These are phyloP conservation scores for Grammothele lineata DNA, from an alignment of 768 basidiomycete genomes.

Conservation along the genomic window DNA sequence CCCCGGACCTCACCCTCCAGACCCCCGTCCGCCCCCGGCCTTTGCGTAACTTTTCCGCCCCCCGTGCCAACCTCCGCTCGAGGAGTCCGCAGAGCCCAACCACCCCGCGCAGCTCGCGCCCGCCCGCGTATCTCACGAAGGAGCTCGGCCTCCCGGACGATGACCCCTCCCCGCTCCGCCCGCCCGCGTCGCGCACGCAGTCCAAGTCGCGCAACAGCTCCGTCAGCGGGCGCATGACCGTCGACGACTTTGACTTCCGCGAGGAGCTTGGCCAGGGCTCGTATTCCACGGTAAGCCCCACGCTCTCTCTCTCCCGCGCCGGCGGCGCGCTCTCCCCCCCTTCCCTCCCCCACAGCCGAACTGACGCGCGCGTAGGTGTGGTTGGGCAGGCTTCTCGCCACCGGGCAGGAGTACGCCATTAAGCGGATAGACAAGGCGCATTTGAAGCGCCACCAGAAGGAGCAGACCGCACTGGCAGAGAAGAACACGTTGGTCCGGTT, in stretches of 20 bases:
- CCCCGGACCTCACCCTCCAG: slow-evolving; percentile 35
- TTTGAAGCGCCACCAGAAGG: slow-evolving; percentile 73
- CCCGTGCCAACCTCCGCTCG: slow-evolving; percentile 38
- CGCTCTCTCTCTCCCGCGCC: neutral
- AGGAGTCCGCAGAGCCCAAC: slow-evolving; percentile 45
- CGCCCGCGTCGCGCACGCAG: slow-evolving; percentile 25
- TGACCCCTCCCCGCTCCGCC: slow-evolving; percentile 17
- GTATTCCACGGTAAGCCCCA: slow-evolving; percentile 65
- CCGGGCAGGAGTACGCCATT: slow-evolving; percentile 66
- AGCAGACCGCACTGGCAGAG: slow-evolving; percentile 73
- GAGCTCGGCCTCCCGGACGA: slow-evolving; percentile 45
- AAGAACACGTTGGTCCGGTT: slow-evolving; percentile 70
- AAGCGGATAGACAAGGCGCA: slow-evolving; percentile 85
- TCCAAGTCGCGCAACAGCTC: slow-evolving; percentile 43
- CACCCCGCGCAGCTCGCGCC: slow-evolving; percentile 31
- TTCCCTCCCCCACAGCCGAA: neutral
- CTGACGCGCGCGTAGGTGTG: slow-evolving; percentile 42
- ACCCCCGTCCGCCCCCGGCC: slow-evolving; percentile 48
- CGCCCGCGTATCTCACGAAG: slow-evolving; percentile 56
- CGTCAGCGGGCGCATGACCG: slow-evolving; percentile 38
- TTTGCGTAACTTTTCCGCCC: slow-evolving; percentile 59
- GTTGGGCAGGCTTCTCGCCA: slow-evolving; percentile 47
- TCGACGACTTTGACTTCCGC: slow-evolving; percentile 70
- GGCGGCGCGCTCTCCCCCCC: neutral
- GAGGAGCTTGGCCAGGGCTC: slow-evolving; percentile 77